Conservation (phyloP, 2,329 filamentous ascomycete genomes). For the Diaporthe batatas region DNA sequence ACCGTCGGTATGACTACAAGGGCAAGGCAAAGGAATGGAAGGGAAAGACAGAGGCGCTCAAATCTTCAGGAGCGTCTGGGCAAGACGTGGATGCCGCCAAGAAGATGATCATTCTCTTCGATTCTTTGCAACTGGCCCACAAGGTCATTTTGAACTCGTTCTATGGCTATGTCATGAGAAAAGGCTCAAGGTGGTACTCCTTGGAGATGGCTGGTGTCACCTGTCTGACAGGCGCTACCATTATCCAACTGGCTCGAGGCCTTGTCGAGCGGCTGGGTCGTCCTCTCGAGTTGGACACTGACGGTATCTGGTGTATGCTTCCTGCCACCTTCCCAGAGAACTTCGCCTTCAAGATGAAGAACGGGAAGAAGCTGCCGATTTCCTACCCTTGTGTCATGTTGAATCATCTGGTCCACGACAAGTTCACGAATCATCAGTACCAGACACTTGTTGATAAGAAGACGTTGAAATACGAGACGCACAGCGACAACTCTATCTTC, state of each 20-base stretch:
- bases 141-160: conserved; percentile 99
- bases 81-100: conserved; percentile 91
- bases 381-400: conserved; percentile 99
- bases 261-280: conserved; percentile 94
- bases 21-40: conserved; percentile 99
- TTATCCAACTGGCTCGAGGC: conserved; percentile 95
- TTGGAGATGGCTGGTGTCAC: conserved; percentile 99
- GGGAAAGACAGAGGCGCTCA: conserved; percentile 89
- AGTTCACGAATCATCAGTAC: conserved; percentile 98
- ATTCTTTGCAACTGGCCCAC: conserved; percentile 95
- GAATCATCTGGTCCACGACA: conserved; percentile 94
- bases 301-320: conserved; percentile 99
- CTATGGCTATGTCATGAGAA: conserved; percentile 99
- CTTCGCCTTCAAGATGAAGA: conserved; percentile 92
- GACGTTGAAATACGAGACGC: conserved; percentile 92
- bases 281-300: conserved; percentile 94
- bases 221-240: conserved; percentile 93
- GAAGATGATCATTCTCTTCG: conserved; percentile 98
- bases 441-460: conserved; percentile 85
- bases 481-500: conserved; percentile 99
- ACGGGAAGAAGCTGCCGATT: conserved; percentile 95
- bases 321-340: conserved; percentile 97
- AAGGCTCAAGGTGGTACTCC: conserved; percentile 98
- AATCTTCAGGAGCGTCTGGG: conserved; percentile 81
- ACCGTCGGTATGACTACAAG: conserved; percentile 98